Evolutionary conservation across 768 basidiomycete genomes (phyloP).

Genomic region (Tricholoma matsutake): DNA sequence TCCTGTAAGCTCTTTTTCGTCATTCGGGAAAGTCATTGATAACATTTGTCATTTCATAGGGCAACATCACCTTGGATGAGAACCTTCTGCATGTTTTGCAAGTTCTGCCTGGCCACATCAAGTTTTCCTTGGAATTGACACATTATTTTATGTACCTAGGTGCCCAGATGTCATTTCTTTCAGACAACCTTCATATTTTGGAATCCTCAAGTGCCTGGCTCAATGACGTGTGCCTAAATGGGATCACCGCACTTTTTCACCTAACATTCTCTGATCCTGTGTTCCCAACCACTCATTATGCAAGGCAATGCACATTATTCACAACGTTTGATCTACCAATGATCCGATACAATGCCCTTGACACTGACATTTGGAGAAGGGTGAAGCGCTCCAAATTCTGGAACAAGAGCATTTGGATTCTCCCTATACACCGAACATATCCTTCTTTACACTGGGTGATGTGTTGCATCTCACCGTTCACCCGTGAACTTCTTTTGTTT

Average conservation of each 20-base stretch:
- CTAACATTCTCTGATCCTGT: too few species aligned
- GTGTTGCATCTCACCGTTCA: neutral
- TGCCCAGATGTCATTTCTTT: neutral
- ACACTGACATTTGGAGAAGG: neutral
- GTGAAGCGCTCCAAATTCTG: neutral
- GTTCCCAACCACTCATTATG: neutral
- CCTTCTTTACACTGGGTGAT: conserved; percentile 1
- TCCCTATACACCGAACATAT: neutral
- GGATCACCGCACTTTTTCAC: neutral
- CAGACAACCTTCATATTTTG: neutral
- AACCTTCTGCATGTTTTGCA: too few species aligned
- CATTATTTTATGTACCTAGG: too few species aligned
- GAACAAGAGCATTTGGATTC: neutral
- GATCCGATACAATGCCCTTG: neutral
- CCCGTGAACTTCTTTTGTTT: neutral
- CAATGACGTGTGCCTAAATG: neutral
- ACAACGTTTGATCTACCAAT: conserved; percentile 2
- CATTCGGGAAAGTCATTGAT: too few species aligned
- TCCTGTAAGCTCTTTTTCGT: neutral
- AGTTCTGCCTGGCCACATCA: neutral
- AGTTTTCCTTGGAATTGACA: too few species aligned
- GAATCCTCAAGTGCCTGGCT: neutral
- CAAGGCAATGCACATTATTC: conserved; percentile 4
- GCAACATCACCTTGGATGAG: too few species aligned
- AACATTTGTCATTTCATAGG: too few species aligned